phyloP scores from a whole-genome alignment of 371 early-diverging fungal genomes.

The Mortierella sp. region DNA sequence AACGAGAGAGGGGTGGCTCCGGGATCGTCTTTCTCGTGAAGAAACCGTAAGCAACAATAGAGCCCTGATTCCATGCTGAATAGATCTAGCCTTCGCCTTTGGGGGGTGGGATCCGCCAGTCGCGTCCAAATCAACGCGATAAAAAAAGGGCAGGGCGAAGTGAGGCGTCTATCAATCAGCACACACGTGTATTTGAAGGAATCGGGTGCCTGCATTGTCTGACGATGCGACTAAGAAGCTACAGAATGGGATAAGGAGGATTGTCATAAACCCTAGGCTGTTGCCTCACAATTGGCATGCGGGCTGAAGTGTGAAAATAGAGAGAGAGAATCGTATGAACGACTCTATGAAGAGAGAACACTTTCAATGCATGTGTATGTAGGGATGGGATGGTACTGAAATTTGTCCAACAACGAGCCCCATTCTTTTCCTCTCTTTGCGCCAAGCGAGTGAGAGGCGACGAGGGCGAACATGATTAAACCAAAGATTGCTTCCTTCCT shows the following conservation, averaged over 20 bases:
- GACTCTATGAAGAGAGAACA: not conserved
- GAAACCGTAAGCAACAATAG: not conserved
- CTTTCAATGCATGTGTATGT: not conserved
- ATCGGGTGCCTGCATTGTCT: not conserved
- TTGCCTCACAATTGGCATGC: not conserved
- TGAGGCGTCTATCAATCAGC: no score
- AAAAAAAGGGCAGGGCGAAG: not conserved
- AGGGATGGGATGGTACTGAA: no score
- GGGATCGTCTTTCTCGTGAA: not conserved
- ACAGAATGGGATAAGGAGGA: no score
- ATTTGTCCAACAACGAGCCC: no score
- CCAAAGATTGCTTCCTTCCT: not conserved
- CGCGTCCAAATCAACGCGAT: not conserved
- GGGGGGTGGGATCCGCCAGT: not conserved
- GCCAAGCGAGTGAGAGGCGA: no score
- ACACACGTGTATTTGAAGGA: not conserved
- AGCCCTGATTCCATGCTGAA: no score
- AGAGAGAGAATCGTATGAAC: not conserved
- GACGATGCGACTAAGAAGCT: no score
- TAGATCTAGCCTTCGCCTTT: no score
- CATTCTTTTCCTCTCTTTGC: no score
- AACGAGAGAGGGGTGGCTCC: not conserved
- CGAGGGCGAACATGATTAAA: no score
- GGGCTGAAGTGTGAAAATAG: not conserved
- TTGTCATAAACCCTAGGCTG: no score